These are phyloP conservation scores for Botrytis tulipae DNA, from an alignment of 2,329 filamentous ascomycete species.

Conservation along the genomic window DNA sequence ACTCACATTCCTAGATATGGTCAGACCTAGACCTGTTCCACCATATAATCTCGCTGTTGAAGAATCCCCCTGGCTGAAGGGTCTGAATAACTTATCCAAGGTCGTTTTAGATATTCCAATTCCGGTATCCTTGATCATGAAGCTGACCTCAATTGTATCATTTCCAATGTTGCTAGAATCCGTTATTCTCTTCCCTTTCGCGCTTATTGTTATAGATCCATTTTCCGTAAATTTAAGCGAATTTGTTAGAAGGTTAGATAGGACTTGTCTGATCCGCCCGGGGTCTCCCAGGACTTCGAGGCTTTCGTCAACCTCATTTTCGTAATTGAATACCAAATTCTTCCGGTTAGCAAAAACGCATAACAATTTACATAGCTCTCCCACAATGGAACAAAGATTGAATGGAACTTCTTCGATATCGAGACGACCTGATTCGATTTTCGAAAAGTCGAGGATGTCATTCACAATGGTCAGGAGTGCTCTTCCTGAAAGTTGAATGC, in stretches of 20 bases:
- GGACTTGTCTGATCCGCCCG: constrained; percentile 70
- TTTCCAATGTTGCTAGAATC: constrained; percentile 35
- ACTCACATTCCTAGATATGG: constrained; percentile 56
- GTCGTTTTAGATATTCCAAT: constrained; percentile 68
- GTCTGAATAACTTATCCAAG: constrained; percentile 70
- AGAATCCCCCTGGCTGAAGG: constrained; percentile 77
- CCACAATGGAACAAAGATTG: constrained; percentile 45
- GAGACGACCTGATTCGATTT: constrained; percentile 72
- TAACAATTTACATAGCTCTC: constrained; percentile 57
- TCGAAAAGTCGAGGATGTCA: constrained; percentile 69
- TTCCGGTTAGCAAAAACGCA: constrained; percentile 65
- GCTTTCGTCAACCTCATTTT: constrained; percentile 65
- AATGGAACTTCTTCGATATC: constrained; percentile 69
- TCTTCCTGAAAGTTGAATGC: constrained; percentile 31
- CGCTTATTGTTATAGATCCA: constrained; percentile 53
- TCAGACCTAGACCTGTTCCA: constrained; percentile 73
- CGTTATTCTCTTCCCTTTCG: constrained; percentile 35
- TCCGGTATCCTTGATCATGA: constrained; percentile 74
- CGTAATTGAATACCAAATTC: constrained; percentile 50
- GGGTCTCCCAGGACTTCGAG: constrained; percentile 65
- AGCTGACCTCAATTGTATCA: constrained; percentile 51
- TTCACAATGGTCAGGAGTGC: constrained; percentile 56
- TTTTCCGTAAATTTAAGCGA: constrained; percentile 79
- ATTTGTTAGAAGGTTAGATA: constrained; percentile 78
- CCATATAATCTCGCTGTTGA: constrained; percentile 77